These are phyloP conservation scores for Colletotrichum sp. DNA, from an alignment of 2,329 filamentous ascomycete species.

Conservation along the genomic window DNA sequence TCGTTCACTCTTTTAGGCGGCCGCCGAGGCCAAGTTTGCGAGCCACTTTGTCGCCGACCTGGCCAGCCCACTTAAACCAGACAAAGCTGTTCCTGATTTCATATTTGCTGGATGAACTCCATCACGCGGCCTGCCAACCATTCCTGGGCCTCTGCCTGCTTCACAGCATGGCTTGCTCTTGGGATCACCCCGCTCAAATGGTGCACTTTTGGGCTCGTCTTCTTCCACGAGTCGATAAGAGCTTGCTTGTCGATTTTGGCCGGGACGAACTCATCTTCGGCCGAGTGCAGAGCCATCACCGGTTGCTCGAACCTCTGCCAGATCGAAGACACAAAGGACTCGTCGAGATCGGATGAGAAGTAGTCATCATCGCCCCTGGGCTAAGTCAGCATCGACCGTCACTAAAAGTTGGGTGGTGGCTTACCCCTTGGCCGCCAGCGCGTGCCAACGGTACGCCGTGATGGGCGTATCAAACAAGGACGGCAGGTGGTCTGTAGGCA, in stretches of 20 bases:
- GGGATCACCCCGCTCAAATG: constrained; percentile 58
- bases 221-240: constrained; percentile 63
- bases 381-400: not conserved
- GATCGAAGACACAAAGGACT: constrained; percentile 60
- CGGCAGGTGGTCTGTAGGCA: constrained; percentile 54
- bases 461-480: constrained; percentile 48
- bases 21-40: not conserved
- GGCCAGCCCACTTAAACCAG: not conserved
- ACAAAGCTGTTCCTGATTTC: not conserved
- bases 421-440: constrained; percentile 55
- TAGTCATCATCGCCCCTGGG: constrained; percentile 79
- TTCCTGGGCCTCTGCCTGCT: constrained; percentile 46
- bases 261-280: constrained; percentile 70
- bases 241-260: constrained; percentile 58
- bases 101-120: constrained; percentile 44
- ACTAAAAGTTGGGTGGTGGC: constrained; percentile 25
- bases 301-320: constrained; percentile 69
- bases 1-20: not conserved
- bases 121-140: constrained; percentile 56
- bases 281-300: constrained; percentile 69
- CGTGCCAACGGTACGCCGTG: constrained; percentile 58
- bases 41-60: not conserved
- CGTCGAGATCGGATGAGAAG: constrained; percentile 79
- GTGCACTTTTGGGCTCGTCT: constrained; percentile 50
- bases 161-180: constrained; percentile 56